A percentile compares a stretch with the other conserved stretches of the same genome.
Conservation (phyloP, 768 basidiomycete species). For the Phylloporus arenicola region DNA sequence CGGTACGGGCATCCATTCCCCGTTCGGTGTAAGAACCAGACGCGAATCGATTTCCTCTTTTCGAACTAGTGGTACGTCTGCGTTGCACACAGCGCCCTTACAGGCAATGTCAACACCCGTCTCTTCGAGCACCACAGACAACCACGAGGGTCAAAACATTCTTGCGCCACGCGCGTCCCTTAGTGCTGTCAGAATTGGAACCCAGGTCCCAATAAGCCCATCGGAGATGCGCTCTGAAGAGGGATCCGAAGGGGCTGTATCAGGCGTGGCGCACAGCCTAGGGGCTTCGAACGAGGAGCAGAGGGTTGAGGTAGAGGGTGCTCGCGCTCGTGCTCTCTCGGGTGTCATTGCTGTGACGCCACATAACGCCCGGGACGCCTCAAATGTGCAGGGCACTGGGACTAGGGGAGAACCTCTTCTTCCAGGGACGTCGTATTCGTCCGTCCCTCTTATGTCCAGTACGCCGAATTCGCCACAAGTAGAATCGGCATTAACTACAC, state of each 20-base stretch:
- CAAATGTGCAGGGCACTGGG: constrained; percentile 18
- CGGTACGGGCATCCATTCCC: constrained; percentile 8
- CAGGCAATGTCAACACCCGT: constrained; percentile 11
- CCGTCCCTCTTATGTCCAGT: constrained; percentile 6
- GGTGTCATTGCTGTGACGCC: constrained; percentile 20
- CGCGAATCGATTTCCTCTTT: constrained; percentile 6
- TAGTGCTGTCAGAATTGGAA: constrained; percentile 1
- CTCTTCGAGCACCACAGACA: constrained; percentile 3
- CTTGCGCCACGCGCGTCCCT: constrained; percentile 1
- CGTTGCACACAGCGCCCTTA: neutral
- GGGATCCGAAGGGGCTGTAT: constrained; percentile 9
- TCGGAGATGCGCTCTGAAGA: constrained; percentile 3
- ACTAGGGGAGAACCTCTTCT: constrained; percentile 8
- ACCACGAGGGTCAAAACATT: neutral
- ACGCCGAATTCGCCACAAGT: constrained; percentile 4
- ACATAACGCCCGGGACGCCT: constrained; percentile 14
- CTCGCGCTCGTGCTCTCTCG: constrained; percentile 23
- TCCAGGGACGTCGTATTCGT: constrained; percentile 11
- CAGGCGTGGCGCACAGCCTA: constrained; percentile 20
- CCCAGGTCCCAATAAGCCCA: neutral
- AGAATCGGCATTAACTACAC: constrained; percentile 1
- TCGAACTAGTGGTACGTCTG: neutral
- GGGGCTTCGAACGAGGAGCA: constrained; percentile 13
- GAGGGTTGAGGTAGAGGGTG: constrained; percentile 17
- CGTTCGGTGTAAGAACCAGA: constrained; percentile 4